A percentile compares a stretch with the other conserved stretches of the same genome.
These are phyloP conservation scores for Saturnispora quitensis DNA, from an alignment of 805 yeast genomes.

Conservation along the genomic window DNA sequence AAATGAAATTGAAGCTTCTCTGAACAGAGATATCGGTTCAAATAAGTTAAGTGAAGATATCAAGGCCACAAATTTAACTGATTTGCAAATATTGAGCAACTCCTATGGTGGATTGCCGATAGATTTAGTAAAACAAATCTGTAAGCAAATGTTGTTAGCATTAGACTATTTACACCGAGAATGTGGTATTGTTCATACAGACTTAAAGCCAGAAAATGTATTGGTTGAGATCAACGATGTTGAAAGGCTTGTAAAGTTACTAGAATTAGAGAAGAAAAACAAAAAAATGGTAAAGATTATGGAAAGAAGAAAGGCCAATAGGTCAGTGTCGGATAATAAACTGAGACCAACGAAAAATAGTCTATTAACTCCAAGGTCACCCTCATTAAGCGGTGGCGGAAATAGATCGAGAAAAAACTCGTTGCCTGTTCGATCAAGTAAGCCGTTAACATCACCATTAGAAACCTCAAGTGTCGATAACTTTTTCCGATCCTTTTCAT, in stretches of 20 bases:
- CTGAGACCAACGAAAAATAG: background rate
- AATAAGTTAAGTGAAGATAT: conserved; percentile 9
- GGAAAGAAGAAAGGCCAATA: conserved; percentile 16
- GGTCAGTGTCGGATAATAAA: conserved; percentile 5
- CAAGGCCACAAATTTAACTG: conserved; percentile 23
- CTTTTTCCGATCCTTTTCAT: conserved; percentile 29
- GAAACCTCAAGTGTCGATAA: conserved; percentile 28
- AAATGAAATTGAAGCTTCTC: conserved; percentile 15
- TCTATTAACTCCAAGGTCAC: background rate
- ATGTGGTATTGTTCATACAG: conserved; percentile 67
- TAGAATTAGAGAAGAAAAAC: conserved; percentile 30
- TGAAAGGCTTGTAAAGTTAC: conserved; percentile 37
- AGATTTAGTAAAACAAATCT: conserved; percentile 43
- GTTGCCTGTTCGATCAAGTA: conserved; percentile 35
- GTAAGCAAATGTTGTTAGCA: conserved; percentile 46
- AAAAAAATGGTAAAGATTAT: conserved; percentile 17
- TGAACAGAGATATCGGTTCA: conserved; percentile 1
- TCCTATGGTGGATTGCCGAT: conserved; percentile 48
- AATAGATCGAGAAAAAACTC: conserved; percentile 10
- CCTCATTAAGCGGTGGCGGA: background rate
- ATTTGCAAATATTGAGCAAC: conserved; percentile 29
- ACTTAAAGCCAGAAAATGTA: conserved; percentile 68
- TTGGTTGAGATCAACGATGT: conserved; percentile 46
- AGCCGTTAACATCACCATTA: conserved; percentile 40
- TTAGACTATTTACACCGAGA: conserved; percentile 49